Base-by-base conservation (phyloP, 2,329 filamentous ascomycete species). In the Trichoderma semiorbis region DNA sequence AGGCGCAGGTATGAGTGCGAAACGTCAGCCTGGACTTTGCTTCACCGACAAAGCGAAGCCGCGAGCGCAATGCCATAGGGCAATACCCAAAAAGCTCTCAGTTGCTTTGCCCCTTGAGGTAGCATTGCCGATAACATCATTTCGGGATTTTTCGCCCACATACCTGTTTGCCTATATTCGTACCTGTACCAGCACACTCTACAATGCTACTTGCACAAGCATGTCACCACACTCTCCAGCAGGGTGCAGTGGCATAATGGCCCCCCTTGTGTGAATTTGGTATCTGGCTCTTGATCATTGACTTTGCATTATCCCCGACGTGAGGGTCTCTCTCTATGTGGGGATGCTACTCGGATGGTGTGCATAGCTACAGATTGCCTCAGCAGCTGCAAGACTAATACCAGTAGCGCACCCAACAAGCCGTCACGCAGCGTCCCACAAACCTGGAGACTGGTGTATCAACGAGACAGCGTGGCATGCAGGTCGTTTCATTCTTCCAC, bases 381-480 rank as follows among this genome's bases (percentile, higher is more conserved):
- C 43, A 62, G 36, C 53, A 71, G 60, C 47, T 43, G 36, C 55
- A 57, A 57, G 26, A 36, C 39, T 53, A 43, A 43, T 43, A 43
- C 10, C 21, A 43, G 28, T 47, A 36, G 7, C 24, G 32, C 39
- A n/a, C 34, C 34, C 39, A 60, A 63, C 39, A 34, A 43, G 57
- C 24, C 24, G 64, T 64, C 34, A 72, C 60, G 63, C 63, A 58
- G 43, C 65, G 72, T 72, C 47, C 72, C 69, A 61, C 69, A 47
- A 28, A 61, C 70, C 64, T 66, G 60, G 64, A 72, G 58, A 68
- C 32, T 18, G 63, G 64, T 43, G 24, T 61, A n/a, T 26, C 53
- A 62, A 61, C 39, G 12, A 57, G 70, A 72, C 70, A 61, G 64
- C 64, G 64, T 72, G 53, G 61, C 72, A 65, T 72, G 72, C 64